Percentiles rank a stretch among this genome's conserved stretches.
Evolutionary conservation across 176 grass and related monocot species (phyloP).

Genomic region (maize (Zea mays)): DNA sequence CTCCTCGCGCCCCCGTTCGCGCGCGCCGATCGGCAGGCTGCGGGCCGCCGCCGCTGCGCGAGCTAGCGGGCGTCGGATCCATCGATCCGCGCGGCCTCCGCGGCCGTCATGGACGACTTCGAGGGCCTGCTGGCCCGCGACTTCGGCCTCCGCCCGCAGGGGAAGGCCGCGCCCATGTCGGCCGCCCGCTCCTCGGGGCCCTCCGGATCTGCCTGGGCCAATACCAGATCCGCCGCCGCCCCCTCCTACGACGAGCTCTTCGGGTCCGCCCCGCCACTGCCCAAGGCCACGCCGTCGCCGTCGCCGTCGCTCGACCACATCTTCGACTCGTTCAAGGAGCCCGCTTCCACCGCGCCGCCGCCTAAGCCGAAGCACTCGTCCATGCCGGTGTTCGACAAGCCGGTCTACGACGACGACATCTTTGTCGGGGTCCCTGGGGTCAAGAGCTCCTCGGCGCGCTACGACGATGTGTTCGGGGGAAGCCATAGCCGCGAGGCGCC

Average conservation of each 20-base stretch:
- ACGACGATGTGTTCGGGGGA: conserved; percentile 62
- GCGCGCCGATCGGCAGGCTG: neutral
- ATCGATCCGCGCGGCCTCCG: neutral
- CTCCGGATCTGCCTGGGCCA: conserved; percentile 38
- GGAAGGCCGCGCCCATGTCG: conserved; percentile 68
- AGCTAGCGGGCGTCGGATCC: conserved; percentile 24
- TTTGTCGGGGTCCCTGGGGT: conserved; percentile 61
- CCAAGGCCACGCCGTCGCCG: conserved; percentile 20
- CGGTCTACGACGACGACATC: conserved; percentile 64
- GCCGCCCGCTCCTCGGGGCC: conserved; percentile 44
- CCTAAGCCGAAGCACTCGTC: conserved; percentile 43
- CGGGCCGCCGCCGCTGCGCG: neutral
- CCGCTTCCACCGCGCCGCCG: conserved; percentile 12
- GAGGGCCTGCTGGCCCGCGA: conserved; percentile 59
- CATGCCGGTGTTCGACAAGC: conserved; percentile 55
- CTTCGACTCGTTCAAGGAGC: conserved; percentile 49
- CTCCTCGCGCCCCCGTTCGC: neutral
- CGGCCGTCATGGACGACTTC: conserved; percentile 55
- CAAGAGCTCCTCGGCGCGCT: conserved; percentile 46
- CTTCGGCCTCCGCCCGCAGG: conserved; percentile 64
- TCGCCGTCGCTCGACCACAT: conserved; percentile 47
- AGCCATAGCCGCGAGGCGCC: conserved; percentile 35
- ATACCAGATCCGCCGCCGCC: conserved; percentile 55
- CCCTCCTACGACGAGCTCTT: conserved; percentile 66
- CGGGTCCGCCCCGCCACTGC: conserved; percentile 33